phyloP scores from a whole-genome alignment of 371 early-diverging fungal species.

The Mortierella polycephala region DNA sequence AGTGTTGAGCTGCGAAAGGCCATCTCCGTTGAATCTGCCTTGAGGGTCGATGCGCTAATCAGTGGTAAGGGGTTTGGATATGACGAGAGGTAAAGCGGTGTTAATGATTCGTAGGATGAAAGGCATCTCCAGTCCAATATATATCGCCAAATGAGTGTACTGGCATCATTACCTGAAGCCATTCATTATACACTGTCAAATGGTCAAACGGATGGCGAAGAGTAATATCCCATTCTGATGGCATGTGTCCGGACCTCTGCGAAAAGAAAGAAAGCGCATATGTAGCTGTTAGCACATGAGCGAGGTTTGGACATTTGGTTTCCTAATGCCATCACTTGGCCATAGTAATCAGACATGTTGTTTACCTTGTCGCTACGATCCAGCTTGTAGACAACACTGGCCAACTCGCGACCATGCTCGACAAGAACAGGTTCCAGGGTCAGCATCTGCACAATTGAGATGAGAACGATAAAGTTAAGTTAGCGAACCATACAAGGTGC shows the following conservation, averaged over 20 bases:
- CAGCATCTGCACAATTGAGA: conserved; percentile 11
- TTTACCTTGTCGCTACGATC: conserved; percentile 37
- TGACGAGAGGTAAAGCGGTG: background rate
- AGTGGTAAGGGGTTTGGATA: background rate
- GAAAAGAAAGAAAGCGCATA: background rate
- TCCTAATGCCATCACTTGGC: no score
- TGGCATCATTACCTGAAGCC: conserved; percentile 28
- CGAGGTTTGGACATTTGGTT: no score
- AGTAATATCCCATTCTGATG: conserved; percentile 28
- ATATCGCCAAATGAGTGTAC: background rate
- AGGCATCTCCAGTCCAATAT: background rate
- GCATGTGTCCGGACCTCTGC: conserved; percentile 32
- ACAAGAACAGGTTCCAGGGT: conserved; percentile 38
- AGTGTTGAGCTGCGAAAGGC: conserved; percentile 28
- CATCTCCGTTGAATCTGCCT: conserved; percentile 5
- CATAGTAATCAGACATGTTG: background rate
- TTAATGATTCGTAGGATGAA: no score
- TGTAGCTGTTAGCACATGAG: background rate
- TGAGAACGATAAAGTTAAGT: no score
- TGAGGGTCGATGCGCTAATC: conserved; percentile 31
- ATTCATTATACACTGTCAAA: conserved; percentile 32
- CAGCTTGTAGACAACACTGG: conserved; percentile 36
- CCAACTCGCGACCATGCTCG: conserved; percentile 42
- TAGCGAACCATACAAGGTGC: no score
- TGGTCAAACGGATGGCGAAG: conserved; percentile 56